Base-by-base conservation (phyloP, 805 yeast species). In the Spathaspora sp. region DNA sequence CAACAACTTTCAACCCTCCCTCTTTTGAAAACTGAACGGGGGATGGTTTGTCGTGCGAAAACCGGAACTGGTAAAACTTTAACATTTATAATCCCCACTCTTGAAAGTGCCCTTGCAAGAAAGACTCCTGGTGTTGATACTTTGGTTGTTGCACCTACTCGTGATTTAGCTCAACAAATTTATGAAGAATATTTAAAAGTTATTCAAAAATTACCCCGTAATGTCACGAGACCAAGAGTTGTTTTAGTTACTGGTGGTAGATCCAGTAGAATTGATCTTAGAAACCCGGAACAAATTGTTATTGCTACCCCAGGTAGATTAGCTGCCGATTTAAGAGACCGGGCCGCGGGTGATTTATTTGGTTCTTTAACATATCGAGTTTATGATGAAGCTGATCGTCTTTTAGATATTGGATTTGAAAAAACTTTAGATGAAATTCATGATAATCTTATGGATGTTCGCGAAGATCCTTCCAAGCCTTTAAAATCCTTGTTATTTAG, bases 1-100 rank as follows among this genome's bases (percentile, higher is more conserved):
- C 96, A 88, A 65, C 78, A 80, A 52, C 72, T 77, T 57, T 74
- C 91, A 11, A 76, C 87, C 44, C 71, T 76, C 46, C 86, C 88
- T 19, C 76, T 82, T 42, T 68, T 87, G 40, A 61, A 72, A 14
- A 72, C 74, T 40, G 72, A 77, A n/a, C 69, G 73, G 31, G 92
- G 93, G 57, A 75, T 89, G 43, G 89, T 91, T 19, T 91, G 90
- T 39, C 78, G 96, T 61, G 97, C 97, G 26, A 89, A 89, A 66
- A 91, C 97, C 3, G 97, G 97, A 65, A 91, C 97, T 1, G 97
- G 97, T 62, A 91, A 91, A 67, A 91, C 97, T 0, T 82, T 88
- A 55, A 96, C 97, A 0, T 91, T 89, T 66, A 86, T 92, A 54
- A 74, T 92, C 43, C 97, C 97, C 2, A 78, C 81, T 45, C 52